A percentile compares a stretch with the other conserved stretches of the same genome.
These are phyloP conservation scores for Diaporthe velutina DNA, from an alignment of 2,329 filamentous ascomycete genomes.

Conservation along the genomic window DNA sequence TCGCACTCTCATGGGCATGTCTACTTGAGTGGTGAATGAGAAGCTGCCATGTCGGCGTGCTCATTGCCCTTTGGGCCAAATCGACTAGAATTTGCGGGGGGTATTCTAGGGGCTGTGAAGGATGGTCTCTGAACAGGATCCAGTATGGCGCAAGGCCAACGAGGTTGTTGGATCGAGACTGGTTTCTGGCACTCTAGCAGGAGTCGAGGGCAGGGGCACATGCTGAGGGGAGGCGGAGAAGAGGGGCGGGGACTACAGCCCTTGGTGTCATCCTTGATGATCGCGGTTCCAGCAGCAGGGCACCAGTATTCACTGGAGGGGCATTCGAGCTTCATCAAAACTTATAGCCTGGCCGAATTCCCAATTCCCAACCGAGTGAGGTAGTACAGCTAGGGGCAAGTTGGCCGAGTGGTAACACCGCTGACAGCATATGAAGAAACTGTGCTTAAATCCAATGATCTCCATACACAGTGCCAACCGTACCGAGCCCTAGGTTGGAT, in stretches of 20 bases:
- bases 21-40: not conserved
- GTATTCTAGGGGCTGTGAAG: not conserved
- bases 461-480: constrained; percentile 42
- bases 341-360: constrained; percentile 5
- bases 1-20: not conserved
- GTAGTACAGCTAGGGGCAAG: constrained; percentile 22
- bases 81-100: not conserved
- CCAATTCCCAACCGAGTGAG: not conserved
- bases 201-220: not conserved
- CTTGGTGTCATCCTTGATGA: not conserved
- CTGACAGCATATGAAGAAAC: constrained; percentile 15
- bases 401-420: constrained; percentile 27
- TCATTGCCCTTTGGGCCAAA: not conserved
- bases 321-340: not conserved
- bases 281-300: not conserved
- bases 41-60: not conserved
- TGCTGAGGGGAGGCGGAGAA: not conserved
- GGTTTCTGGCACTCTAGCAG: not conserved
- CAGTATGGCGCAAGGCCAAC: too few relatives aligned
- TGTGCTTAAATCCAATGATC: constrained; percentile 25
- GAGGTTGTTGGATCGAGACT: not conserved
- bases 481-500: constrained; percentile 40
- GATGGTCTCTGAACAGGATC: not conserved
- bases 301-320: not conserved
- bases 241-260: not conserved